Evolutionary conservation across 2,329 filamentous ascomycete genomes (phyloP), one percentile per base, ranked within the genome.

Genomic region (Penicillium sp.): DNA sequence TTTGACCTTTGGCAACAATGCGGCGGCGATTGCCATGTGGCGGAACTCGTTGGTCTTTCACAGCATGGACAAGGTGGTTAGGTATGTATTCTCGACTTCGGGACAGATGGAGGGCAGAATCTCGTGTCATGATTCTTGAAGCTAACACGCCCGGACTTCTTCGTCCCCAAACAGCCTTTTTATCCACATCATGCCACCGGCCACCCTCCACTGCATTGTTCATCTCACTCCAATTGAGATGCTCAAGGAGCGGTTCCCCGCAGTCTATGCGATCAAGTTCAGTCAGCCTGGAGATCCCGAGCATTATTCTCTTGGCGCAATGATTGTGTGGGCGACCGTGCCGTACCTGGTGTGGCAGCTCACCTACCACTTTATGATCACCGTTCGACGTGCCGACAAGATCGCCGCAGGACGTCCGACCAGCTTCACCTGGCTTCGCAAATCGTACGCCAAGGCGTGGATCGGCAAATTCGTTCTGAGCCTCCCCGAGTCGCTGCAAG

Each of bases 161-260:
- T 24, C 24, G 29, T 37, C 7, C 7, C 24, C 7, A 2, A 37
- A 7, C 52, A 85, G 83, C 67, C 78, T 98, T n/a, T 98, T 98
- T 73, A 96, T 98, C 59, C 93, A 98, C 69, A 95, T 98, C 62
- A 98, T 98, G 91, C 93, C 93, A 1, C 95, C 90, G 56, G 91
- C 87, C 5, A 88, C 90, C 1, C 79, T 98, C 9, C 93, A 98
- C 69, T 94, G 89, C 64, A 78, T 98, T 11, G 87, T 95, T 12
- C 93, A 98, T 66, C 76, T 97, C 18, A 76, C 90, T 9, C 71
- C 85, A 0, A 69, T 80, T 1, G 81, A 82, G 24, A 67, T 79
- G 37, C 86, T 94, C 62, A 74, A 77, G 54, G 70, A 75, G 26
- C 81, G 84, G 18, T 97, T 95, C 65, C 90, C 91, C 0, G 91